Percentiles rank a stretch among this genome's conserved stretches.
These are phyloP conservation scores for Botrytis porri DNA, from an alignment of 2,329 filamentous ascomycete species.

Conservation along the genomic window DNA sequence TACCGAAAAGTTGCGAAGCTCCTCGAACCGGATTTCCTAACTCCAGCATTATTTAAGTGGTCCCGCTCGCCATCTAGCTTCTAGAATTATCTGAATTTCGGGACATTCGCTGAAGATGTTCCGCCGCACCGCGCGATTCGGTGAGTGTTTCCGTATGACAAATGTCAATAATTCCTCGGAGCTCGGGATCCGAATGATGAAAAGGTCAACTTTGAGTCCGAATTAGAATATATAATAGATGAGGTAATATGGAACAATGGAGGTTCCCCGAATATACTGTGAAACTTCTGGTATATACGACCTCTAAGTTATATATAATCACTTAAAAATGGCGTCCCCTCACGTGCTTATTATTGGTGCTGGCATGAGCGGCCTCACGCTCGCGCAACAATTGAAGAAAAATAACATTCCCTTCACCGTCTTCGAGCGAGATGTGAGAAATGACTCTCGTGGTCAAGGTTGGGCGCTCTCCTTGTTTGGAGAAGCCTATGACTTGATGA, in stretches of 20 bases:
- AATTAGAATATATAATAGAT: neutral
- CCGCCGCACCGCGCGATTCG: neutral
- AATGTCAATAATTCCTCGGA: neutral
- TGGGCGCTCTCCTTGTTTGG: neutral
- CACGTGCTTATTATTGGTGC: slow-evolving; percentile 34
- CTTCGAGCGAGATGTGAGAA: neutral
- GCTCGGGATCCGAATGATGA: neutral
- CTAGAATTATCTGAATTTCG: neutral
- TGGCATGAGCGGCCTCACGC: neutral
- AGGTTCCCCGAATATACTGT: neutral
- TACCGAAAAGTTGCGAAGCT: neutral
- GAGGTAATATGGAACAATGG: neutral
- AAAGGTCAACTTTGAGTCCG: neutral
- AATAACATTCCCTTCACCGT: neutral
- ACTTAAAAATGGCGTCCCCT: neutral
- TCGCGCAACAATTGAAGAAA: neutral
- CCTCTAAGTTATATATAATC: neutral
- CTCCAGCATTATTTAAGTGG: neutral
- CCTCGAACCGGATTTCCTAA: neutral
- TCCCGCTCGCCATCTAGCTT: neutral
- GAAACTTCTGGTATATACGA: neutral
- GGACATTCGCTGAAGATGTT: neutral
- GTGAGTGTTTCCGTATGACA: neutral
- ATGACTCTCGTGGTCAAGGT: neutral
- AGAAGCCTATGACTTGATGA: neutral